These are phyloP conservation scores for Mortierella alpina DNA, from an alignment of 192 early-diverging fungal species.

Conservation along the genomic window DNA sequence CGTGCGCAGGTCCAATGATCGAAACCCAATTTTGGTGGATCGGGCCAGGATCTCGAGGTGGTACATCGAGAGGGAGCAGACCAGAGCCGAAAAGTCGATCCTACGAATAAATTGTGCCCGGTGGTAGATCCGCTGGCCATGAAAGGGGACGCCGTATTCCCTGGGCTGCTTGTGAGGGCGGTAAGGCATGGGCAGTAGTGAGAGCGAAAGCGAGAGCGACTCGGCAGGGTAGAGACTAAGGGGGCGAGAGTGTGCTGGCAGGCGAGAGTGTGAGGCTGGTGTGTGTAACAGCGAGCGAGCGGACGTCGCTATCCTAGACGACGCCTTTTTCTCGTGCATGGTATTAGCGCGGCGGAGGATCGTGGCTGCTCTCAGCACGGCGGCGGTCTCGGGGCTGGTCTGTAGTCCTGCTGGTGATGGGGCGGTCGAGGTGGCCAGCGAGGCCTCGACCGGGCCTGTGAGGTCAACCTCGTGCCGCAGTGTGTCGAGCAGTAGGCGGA, in stretches of 20 bases:
- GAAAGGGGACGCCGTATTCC: constrained; percentile 49
- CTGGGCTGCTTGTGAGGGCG: constrained; percentile 14
- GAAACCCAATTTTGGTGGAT: constrained; percentile 34
- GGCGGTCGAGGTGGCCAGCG: neutral
- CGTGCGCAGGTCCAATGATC: constrained; percentile 25
- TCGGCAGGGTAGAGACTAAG: neutral
- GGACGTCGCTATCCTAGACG: neutral
- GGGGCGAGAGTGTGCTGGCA: neutral
- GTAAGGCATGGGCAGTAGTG: constrained; percentile 29
- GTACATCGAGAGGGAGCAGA: constrained; percentile 1
- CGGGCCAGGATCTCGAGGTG: constrained; percentile 51
- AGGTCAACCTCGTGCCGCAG: constrained; percentile 41
- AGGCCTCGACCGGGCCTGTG: constrained; percentile 4
- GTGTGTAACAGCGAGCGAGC: neutral
- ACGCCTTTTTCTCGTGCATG: constrained; percentile 6
- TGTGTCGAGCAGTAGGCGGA: constrained; percentile 37
- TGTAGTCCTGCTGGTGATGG: neutral
- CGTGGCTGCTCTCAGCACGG: neutral
- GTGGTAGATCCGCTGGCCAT: constrained; percentile 41
- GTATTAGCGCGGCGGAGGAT: constrained; percentile 13
- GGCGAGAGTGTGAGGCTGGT: neutral
- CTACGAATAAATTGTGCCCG: constrained; percentile 42
- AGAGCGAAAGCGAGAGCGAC: neutral
- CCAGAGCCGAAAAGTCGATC: constrained; percentile 23
- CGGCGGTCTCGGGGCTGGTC: neutral